Conservation (phyloP, 1,284 basidiomycete species). For the Peniophora sp. region DNA sequence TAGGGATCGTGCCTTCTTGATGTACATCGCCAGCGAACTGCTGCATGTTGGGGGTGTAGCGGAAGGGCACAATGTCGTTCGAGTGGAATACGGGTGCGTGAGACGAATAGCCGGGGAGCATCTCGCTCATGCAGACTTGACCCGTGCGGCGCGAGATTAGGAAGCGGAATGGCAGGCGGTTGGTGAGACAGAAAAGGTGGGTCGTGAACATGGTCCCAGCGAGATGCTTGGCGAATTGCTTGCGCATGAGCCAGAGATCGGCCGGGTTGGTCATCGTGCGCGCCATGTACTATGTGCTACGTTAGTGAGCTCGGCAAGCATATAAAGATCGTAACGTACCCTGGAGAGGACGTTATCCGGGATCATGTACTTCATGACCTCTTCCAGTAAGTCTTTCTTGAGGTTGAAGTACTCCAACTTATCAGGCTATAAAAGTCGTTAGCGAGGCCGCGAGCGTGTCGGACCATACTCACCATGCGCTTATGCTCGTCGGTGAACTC, state of each 20-base stretch:
- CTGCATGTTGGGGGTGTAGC: conserved; percentile 96
- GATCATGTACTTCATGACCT: conserved; percentile 84
- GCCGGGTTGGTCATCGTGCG: conserved; percentile 79
- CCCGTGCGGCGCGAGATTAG: conserved; percentile 87
- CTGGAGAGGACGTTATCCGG: conserved; percentile 85
- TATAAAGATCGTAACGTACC: conserved; percentile 37
- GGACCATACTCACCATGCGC: conserved; percentile 34
- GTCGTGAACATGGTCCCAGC: conserved; percentile 92
- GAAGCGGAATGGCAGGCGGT: conserved; percentile 81
- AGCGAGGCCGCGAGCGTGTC: neutral
- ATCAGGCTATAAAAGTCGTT: conserved; percentile 32
- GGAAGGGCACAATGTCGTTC: conserved; percentile 90
- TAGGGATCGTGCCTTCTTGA: conserved; percentile 85
- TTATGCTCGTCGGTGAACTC: conserved; percentile 48
- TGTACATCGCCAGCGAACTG: conserved; percentile 85
- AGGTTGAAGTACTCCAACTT: conserved; percentile 69
- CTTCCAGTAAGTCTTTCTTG: conserved; percentile 88
- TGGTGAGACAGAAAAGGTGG: conserved; percentile 81
- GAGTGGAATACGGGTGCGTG: conserved; percentile 66
- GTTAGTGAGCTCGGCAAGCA: neutral
- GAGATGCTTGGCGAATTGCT: conserved; percentile 90
- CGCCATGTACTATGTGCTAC: conserved; percentile 74
- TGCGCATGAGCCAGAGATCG: conserved; percentile 95
- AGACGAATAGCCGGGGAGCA: conserved; percentile 68
- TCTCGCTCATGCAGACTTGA: conserved; percentile 84